Percentiles rank a stretch among this genome's conserved stretches.
Conservation (phyloP, 108 stramenopile genomes). For the Cyclotella atomus region DNA sequence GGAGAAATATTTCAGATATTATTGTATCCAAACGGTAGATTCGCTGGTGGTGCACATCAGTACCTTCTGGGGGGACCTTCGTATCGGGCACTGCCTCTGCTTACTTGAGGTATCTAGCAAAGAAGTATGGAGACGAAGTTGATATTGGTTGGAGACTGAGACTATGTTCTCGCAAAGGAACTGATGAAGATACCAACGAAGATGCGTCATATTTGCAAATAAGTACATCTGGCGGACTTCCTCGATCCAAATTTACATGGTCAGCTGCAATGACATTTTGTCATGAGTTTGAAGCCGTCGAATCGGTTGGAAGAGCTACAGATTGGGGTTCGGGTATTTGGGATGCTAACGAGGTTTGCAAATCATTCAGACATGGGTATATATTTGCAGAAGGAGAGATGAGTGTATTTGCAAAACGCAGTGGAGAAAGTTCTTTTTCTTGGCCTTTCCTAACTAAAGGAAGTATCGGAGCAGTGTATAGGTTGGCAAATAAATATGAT, state of each 20-base stretch:
- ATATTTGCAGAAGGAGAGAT: constrained; percentile 44
- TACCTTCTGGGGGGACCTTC: not conserved
- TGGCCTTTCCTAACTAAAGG: constrained; percentile 39
- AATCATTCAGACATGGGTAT: constrained; percentile 15
- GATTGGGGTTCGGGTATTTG: constrained; percentile 62
- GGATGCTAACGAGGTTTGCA: constrained; percentile 34
- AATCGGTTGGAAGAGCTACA: constrained; percentile 45
- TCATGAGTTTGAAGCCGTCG: constrained; percentile 38
- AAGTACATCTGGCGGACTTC: constrained; percentile 53
- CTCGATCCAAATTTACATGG: constrained; percentile 54
- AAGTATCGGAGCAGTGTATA: constrained; percentile 36
- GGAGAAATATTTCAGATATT: constrained; percentile 49
- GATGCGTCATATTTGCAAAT: constrained; percentile 28
- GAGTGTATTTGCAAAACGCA: constrained; percentile 40
- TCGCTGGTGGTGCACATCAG: constrained; percentile 21
- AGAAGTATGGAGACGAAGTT: constrained; percentile 53
- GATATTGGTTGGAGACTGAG: constrained; percentile 58
- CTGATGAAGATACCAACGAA: not conserved
- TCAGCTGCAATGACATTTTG: constrained; percentile 62
- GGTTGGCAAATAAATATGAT: not conserved
- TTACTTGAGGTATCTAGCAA: constrained; percentile 55
- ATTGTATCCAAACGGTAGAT: constrained; percentile 57
- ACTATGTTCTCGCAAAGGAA: constrained; percentile 13
- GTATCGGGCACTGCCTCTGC: constrained; percentile 47
- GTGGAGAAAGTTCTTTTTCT: constrained; percentile 41